These are phyloP conservation scores for Spizellomyces sp. DNA, from an alignment of 192 early-diverging fungal species.

Conservation along the genomic window DNA sequence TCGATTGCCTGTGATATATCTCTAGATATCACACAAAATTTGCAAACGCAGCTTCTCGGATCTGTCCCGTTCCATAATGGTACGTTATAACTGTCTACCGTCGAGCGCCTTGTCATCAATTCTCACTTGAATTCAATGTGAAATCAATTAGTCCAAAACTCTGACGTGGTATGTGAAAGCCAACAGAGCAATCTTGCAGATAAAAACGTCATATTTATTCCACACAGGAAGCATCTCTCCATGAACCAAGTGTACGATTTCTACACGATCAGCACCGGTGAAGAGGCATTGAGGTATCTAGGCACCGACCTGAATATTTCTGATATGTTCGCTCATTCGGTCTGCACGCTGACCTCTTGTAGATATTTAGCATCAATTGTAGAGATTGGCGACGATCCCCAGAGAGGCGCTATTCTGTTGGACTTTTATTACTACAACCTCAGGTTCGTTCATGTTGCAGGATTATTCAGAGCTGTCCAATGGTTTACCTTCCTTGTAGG, in stretches of 20 bases:
- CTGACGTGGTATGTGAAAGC: neutral
- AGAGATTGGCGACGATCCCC: slow-evolving; percentile 17
- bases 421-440: slow-evolving; percentile 59
- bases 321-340: neutral
- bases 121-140: too few relatives aligned
- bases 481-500: slow-evolving; percentile 18
- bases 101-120: too few relatives aligned
- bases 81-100: too few relatives aligned
- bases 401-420: slow-evolving; percentile 42
- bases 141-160: neutral
- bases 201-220: too few relatives aligned
- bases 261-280: slow-evolving; percentile 28
- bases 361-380: slow-evolving; percentile 36
- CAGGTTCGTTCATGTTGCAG: slow-evolving; percentile 22
- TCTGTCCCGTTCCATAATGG: too few relatives aligned
- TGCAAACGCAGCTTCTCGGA: too few relatives aligned
- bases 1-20: too few relatives aligned
- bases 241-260: slow-evolving; percentile 57
- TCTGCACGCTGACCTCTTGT: neutral
- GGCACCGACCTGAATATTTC: neutral
- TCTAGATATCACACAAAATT: too few relatives aligned
- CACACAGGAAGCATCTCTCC: slow-evolving; percentile 44
- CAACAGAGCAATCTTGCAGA: too few relatives aligned
- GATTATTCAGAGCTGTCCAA: neutral
- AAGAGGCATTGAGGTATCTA: slow-evolving; percentile 36